These are phyloP conservation scores for Moricandia arvensis DNA, from an alignment of 345 rosid species.

Conservation along the genomic window DNA sequence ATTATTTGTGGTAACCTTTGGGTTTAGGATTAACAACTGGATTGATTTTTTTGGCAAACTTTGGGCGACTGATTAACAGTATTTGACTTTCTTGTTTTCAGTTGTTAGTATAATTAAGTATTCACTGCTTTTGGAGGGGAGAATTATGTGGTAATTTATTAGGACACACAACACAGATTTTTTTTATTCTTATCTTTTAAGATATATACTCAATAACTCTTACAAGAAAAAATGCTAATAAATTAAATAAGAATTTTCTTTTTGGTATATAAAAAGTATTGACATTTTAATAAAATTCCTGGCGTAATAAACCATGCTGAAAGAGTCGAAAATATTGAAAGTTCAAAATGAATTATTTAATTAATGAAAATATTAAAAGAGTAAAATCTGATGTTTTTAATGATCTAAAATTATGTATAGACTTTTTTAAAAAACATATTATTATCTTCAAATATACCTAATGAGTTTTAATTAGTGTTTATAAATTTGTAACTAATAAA, in stretches of 20 bases:
- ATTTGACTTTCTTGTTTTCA: neutral
- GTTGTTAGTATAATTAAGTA: neutral
- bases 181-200: neutral
- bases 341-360: neutral
- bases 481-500: neutral
- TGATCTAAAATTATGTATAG: neutral
- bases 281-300: neutral
- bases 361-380: neutral
- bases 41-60: neutral
- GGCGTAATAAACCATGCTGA: neutral
- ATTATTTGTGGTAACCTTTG: slow-evolving; percentile 9
- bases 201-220: neutral
- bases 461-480: neutral
- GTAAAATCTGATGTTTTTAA: neutral
- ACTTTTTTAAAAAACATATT: neutral
- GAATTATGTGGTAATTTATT: neutral
- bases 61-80: neutral
- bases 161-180: neutral
- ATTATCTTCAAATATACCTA: neutral
- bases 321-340: neutral
- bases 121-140: neutral
- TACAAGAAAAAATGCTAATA: neutral
- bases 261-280: no score
- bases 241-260: neutral
- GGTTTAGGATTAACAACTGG: neutral